Conservation (phyloP, 805 yeast species). For the Blastobotrys mokoenaii region DNA sequence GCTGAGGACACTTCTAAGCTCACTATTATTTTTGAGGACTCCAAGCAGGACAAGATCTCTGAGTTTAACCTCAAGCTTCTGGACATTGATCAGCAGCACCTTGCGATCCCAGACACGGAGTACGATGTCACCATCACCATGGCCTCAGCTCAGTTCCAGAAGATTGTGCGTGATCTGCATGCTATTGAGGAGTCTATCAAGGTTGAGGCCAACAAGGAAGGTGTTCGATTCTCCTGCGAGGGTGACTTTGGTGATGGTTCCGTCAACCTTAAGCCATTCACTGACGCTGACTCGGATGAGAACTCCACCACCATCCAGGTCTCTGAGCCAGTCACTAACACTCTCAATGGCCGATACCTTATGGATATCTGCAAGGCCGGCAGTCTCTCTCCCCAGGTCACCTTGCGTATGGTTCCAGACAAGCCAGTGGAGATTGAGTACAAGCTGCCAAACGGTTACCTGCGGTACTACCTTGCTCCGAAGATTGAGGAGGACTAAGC, state of each 20-base stretch:
- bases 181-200: constrained; percentile 81
- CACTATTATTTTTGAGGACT: constrained; percentile 80
- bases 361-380: constrained; percentile 89
- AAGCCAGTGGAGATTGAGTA: constrained; percentile 93
- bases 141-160: constrained; percentile 85
- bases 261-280: constrained; percentile 74
- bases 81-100: constrained; percentile 94
- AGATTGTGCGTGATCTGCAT: constrained; percentile 79
- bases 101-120: constrained; percentile 89
- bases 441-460: constrained; percentile 82
- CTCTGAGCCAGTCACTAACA: constrained; percentile 77
- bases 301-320: constrained; percentile 67
- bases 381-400: constrained; percentile 63
- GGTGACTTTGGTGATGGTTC: constrained; percentile 90
- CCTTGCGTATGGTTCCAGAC: constrained; percentile 79
- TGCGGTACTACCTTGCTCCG: constrained; percentile 95
- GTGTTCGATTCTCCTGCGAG: constrained; percentile 79
- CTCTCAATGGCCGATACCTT: constrained; percentile 87
- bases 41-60: constrained; percentile 80
- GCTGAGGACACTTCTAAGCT: constrained; percentile 89
- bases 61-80: constrained; percentile 87
- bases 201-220: constrained; percentile 82
- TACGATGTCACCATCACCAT: constrained; percentile 77
- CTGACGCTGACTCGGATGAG: constrained; percentile 70
- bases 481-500: constrained; percentile 86